These are phyloP conservation scores for Trypanosomatidae sp. DNA, from an alignment of 208 protist genomes.

Conservation along the genomic window DNA sequence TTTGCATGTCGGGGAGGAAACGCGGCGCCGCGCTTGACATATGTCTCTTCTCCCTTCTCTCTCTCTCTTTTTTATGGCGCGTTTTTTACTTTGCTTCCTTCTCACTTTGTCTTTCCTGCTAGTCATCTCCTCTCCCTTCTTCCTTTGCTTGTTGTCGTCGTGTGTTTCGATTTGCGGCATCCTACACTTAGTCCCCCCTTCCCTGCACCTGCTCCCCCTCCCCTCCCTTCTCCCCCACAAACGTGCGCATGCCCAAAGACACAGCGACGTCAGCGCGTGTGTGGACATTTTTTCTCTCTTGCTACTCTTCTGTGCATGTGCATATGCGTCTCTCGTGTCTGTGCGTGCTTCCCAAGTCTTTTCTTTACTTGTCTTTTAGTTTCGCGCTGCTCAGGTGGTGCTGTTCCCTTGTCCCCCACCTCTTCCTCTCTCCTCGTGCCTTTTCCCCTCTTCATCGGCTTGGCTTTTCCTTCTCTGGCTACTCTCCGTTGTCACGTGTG, in stretches of 20 bases:
- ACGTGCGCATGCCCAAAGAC: background rate
- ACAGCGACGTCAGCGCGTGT: background rate
- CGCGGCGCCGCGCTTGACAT: background rate
- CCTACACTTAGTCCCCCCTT: background rate
- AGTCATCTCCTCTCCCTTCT: background rate
- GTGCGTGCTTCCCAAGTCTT: slow-evolving; percentile 1
- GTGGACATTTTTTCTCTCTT: background rate
- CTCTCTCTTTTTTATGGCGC: background rate
- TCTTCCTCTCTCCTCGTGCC: background rate
- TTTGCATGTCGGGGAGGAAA: background rate
- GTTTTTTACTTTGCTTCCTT: background rate
- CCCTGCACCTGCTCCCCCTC: background rate
- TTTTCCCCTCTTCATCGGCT: background rate
- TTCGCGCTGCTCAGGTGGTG: background rate
- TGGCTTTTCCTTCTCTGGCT: background rate
- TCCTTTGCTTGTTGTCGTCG: background rate
- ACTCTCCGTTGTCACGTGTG: background rate
- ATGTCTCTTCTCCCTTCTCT: background rate
- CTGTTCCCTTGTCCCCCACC: background rate
- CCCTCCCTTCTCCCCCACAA: background rate
- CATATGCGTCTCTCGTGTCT: slow-evolving; percentile 1
- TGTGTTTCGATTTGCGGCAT: background rate
- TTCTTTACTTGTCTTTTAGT: background rate
- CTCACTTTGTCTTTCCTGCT: background rate
- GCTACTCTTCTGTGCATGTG: background rate